A percentile compares a stretch with the other conserved stretches of the same genome.
phyloP scores from a whole-genome alignment of 306 rosid genomes.

The Castanopsis chinensis region DNA sequence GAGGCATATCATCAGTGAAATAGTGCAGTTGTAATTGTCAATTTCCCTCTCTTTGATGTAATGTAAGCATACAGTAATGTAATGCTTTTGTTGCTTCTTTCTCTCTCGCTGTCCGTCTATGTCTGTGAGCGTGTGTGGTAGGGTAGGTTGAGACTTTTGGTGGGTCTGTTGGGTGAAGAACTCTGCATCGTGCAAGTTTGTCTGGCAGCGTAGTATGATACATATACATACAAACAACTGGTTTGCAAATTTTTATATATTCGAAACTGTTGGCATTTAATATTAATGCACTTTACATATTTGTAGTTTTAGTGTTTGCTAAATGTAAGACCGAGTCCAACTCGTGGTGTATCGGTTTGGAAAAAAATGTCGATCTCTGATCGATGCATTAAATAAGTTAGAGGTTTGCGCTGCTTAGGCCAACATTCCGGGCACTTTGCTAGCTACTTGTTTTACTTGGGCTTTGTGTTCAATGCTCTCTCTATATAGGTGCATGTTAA shows the following conservation, averaged over 20 bases:
- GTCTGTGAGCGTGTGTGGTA: constrained; percentile 19
- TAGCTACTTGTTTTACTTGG: constrained; percentile 6
- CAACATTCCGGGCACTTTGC: constrained; percentile 31
- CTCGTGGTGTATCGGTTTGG: constrained; percentile 22
- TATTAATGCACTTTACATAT: neutral
- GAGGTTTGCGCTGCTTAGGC: constrained; percentile 20
- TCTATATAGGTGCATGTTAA: neutral
- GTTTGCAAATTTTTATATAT: neutral
- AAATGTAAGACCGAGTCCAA: constrained; percentile 45
- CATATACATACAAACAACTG: constrained; percentile 12
- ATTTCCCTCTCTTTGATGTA: neutral
- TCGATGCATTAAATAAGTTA: constrained; percentile 9
- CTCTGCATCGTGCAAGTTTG: constrained; percentile 39
- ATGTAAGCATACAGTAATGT: constrained; percentile 17
- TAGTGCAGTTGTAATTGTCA: constrained; percentile 23
- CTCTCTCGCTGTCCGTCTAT: neutral
- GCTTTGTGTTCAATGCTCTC: constrained; percentile 5
- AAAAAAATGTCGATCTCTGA: constrained; percentile 30
- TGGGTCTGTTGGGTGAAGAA: constrained; percentile 14
- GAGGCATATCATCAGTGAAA: constrained; percentile 10
- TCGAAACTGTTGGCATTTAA: constrained; percentile 19
- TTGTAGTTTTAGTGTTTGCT: constrained; percentile 19
- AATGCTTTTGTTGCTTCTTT: constrained; percentile 13
- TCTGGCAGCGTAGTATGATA: constrained; percentile 16
- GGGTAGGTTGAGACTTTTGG: constrained; percentile 32